Evolutionary conservation across 768 basidiomycete genomes (phyloP).

Genomic region (Tubosaeta sp.): DNA sequence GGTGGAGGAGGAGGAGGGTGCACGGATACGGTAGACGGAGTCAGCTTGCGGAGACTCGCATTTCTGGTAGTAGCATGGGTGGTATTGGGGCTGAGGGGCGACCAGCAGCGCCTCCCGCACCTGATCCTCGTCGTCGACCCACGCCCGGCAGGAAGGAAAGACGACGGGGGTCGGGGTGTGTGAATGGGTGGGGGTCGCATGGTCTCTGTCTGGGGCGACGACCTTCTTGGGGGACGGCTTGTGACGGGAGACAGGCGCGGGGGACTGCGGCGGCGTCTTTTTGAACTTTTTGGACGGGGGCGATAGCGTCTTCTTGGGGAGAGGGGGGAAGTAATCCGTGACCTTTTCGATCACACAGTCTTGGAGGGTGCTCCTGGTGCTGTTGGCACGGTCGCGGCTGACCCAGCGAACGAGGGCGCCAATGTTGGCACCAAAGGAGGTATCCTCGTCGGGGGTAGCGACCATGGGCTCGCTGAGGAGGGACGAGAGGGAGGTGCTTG

Average conservation of each 20-base stretch:
- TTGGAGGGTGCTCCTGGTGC: slow-evolving; percentile 26
- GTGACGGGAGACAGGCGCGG: slow-evolving; percentile 10
- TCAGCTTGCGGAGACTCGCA: slow-evolving; percentile 5
- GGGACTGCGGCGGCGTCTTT: slow-evolving; percentile 9
- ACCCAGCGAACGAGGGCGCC: slow-evolving; percentile 35
- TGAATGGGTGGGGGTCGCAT: slow-evolving; percentile 18
- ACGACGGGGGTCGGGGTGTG: slow-evolving; percentile 31
- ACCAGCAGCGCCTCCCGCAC: slow-evolving; percentile 14
- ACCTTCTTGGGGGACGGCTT: slow-evolving; percentile 13
- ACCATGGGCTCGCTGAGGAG: slow-evolving; percentile 42
- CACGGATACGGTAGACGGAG: slow-evolving; percentile 15
- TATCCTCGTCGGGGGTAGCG: slow-evolving; percentile 37
- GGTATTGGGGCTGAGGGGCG: slow-evolving; percentile 21
- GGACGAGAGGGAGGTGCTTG: slow-evolving; percentile 51
- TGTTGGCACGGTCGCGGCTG: slow-evolving; percentile 22
- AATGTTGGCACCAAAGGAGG: slow-evolving; percentile 44
- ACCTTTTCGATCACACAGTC: slow-evolving; percentile 26
- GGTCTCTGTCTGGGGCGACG: slow-evolving; percentile 7
- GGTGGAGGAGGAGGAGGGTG: slow-evolving; percentile 19
- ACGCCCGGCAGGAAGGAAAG: slow-evolving; percentile 31
- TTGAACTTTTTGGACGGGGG: slow-evolving; percentile 18
- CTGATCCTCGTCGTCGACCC: slow-evolving; percentile 25
- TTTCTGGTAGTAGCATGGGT: slow-evolving; percentile 13
- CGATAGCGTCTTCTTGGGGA: slow-evolving; percentile 17
- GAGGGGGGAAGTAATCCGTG: slow-evolving; percentile 27